phyloP scores from a whole-genome alignment of 441 rosid species.

The Pelargonium fulgidum region DNA sequence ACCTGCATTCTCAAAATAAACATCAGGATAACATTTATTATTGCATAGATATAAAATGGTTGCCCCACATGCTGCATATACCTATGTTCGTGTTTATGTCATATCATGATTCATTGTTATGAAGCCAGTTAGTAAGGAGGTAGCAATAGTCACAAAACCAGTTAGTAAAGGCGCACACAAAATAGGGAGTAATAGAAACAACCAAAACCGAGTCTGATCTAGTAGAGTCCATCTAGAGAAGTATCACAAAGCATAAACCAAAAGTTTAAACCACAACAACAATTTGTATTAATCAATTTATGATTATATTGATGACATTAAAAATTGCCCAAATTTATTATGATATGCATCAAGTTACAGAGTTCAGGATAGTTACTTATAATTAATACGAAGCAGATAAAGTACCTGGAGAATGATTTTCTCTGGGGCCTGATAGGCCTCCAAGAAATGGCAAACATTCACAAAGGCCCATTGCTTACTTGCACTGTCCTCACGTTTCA shows the following conservation, averaged over 20 bases:
- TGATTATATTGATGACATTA: not conserved
- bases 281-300: not conserved
- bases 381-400: not conserved
- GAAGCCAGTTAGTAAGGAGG: not conserved
- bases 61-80: not conserved
- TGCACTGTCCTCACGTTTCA: constrained; percentile 99
- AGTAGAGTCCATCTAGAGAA: constrained; percentile 2
- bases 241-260: not conserved
- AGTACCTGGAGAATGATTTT: constrained; percentile 97
- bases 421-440: constrained; percentile 99
- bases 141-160: not conserved
- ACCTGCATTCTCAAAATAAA: constrained; percentile 49
- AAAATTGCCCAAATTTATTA: not conserved
- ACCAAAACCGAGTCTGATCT: not conserved
- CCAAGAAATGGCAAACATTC: constrained; percentile 97
- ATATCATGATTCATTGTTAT: not conserved
- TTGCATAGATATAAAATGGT: not conserved
- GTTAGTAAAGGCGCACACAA: not conserved
- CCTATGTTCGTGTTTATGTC: not conserved
- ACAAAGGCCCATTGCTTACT: constrained; percentile 99
- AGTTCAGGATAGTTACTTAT: not conserved
- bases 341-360: not conserved
- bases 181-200: not conserved
- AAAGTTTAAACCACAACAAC: not conserved
- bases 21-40: constrained; percentile 12